phyloP scores from a whole-genome alignment of 2,329 filamentous ascomycete genomes.

The Neopestalotiopsis sp. region DNA sequence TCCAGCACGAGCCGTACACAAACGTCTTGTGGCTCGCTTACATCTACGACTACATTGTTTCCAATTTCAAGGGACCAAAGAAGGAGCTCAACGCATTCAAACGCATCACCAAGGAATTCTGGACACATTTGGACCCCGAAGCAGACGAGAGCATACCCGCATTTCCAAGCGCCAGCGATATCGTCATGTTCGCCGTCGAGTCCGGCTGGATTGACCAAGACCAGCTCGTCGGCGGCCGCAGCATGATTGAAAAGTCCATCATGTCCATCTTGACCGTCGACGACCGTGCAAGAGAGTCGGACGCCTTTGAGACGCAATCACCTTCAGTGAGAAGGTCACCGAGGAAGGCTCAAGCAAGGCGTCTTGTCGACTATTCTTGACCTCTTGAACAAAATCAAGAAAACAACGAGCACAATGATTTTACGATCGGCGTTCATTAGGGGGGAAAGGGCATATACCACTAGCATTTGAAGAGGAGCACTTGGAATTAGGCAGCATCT shows the following conservation, averaged over 20 bases:
- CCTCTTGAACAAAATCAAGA: too few relatives aligned
- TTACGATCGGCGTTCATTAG: neutral
- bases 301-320: slow-evolving; percentile 18
- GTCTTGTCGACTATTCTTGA: slow-evolving; percentile 3
- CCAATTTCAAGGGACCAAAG: slow-evolving; percentile 53
- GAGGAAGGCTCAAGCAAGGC: slow-evolving; percentile 23
- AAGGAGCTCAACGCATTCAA: slow-evolving; percentile 53
- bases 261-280: slow-evolving; percentile 33
- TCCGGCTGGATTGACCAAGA: slow-evolving; percentile 61
- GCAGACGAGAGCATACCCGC: slow-evolving; percentile 52
- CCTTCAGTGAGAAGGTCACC: slow-evolving; percentile 31
- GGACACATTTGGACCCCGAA: slow-evolving; percentile 58
- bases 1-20: slow-evolving; percentile 62
- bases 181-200: slow-evolving; percentile 63
- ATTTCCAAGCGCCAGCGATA: slow-evolving; percentile 61
- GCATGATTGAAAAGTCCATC: slow-evolving; percentile 39
- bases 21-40: slow-evolving; percentile 72
- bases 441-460: neutral
- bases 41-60: slow-evolving; percentile 59
- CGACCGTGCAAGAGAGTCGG: slow-evolving; percentile 20
- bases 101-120: slow-evolving; percentile 56
- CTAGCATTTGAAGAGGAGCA: neutral
- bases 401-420: neutral
- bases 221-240: slow-evolving; percentile 50
- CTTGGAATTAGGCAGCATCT: neutral